Percentiles rank a stretch among this genome's conserved stretches.
These are phyloP conservation scores for Tulasnella sp. DNA, from an alignment of 768 basidiomycete genomes.

Conservation along the genomic window DNA sequence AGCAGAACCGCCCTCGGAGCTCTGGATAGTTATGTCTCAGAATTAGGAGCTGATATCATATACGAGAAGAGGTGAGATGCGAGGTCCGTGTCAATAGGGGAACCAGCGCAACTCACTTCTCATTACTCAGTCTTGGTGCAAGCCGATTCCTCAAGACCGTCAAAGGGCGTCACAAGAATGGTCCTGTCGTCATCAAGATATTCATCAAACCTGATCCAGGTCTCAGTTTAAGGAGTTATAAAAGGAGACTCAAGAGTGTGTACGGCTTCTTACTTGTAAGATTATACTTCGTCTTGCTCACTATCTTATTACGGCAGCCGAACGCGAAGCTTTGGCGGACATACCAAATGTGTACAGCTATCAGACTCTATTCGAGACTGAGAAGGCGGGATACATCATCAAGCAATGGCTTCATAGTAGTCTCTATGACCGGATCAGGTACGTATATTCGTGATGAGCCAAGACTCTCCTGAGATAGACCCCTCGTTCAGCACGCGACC, in stretches of 20 bases:
- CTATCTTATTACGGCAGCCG: conserved; percentile 37
- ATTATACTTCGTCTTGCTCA: conserved; percentile 3
- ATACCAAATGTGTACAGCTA: conserved; percentile 83
- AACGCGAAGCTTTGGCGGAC: conserved; percentile 71
- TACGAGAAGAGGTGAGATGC: conserved; percentile 77
- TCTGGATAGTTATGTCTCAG: conserved; percentile 80
- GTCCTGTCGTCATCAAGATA: conserved; percentile 66
- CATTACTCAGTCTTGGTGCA: conserved; percentile 42
- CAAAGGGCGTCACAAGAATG: conserved; percentile 29
- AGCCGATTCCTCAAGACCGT: conserved; percentile 52
- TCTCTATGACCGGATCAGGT: conserved; percentile 96
- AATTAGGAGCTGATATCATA: conserved; percentile 72
- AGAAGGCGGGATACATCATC: conserved; percentile 89
- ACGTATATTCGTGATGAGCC: conserved; percentile 19
- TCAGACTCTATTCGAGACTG: conserved; percentile 83
- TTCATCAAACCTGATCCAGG: conserved; percentile 87
- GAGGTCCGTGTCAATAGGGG: background rate
- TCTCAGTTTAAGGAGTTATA: conserved; percentile 59
- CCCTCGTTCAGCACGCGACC: conserved; percentile 65
- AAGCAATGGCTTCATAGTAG: conserved; percentile 91
- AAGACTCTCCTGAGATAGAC: background rate
- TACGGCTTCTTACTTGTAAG: background rate
- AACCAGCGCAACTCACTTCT: background rate
- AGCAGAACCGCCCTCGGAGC: conserved; percentile 55
- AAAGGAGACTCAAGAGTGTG: conserved; percentile 59